A percentile compares a stretch with the other conserved stretches of the same genome.
Evolutionary conservation across 345 rosid genomes (phyloP).

Genomic region (Eucalyptus tenuipes): DNA sequence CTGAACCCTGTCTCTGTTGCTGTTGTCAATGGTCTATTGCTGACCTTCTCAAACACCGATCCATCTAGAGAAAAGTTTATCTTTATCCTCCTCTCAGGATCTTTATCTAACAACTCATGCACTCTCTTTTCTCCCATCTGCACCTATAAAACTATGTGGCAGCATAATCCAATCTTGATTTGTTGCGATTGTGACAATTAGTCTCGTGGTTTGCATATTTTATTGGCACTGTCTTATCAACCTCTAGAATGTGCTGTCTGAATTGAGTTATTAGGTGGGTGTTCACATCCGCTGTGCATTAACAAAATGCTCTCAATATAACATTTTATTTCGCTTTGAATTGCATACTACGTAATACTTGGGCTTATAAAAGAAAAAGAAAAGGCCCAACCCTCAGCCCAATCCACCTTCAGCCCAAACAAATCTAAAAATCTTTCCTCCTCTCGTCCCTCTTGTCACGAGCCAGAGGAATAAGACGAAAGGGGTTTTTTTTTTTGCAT

Average conservation of each 20-base stretch:
- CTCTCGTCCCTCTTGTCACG: neutral
- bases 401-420: neutral
- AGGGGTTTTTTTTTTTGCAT: no score
- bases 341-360: neutral
- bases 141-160: neutral
- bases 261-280: neutral
- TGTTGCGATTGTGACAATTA: neutral
- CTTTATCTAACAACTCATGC: neutral
- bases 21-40: neutral
- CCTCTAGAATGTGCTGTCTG: neutral
- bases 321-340: neutral
- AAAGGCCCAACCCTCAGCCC: neutral
- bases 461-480: neutral
- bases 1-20: neutral
- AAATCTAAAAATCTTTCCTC: neutral
- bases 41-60: neutral
- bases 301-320: neutral
- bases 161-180: neutral
- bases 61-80: neutral
- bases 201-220: neutral
- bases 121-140: neutral
- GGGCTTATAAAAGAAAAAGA: neutral
- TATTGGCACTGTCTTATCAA: neutral
- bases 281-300: neutral
- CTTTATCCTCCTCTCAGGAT: neutral